Evolutionary conservation across 164 flowering plant species (phyloP), one percentile per base, ranked within the genome.

Genomic region (Vitis riparia): DNA sequence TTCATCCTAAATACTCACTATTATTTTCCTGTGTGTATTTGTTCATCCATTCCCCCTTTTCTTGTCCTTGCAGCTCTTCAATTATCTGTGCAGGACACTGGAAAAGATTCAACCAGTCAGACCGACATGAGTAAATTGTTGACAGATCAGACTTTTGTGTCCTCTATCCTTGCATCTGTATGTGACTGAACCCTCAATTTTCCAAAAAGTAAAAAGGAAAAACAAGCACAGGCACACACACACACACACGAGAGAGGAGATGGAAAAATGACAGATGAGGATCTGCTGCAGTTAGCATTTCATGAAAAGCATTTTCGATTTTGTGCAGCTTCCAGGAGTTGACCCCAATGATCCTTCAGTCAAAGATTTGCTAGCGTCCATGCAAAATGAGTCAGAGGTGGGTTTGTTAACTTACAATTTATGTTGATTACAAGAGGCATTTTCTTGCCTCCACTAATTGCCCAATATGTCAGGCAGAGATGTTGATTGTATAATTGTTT

Each of bases 311-410:
- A 37, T 37, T 37, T 58, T 2, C 30, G 52, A 5, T 68, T 77
- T 71, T 69, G 69, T 71, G 63, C 89, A 94, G 98, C 97, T 94
- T 76, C 97, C 97, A 16, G 98, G 98, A 52, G 98, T 92, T 77
- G 94, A 91, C 75, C 93, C 94, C 51, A 87, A 91, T 80, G 97
- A 94, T 73, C 96, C 97, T 32, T 85, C 96, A 12, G 94, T 92
- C 63, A 92, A 83, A 80, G 97, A 94, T 70, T 72, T 92, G 74
- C 89, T 94, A 75, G 97, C 96, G 64, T 92, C 98, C 65, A 79
- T 94, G 84, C 93, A 89, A 82, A 84, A 72, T 76, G 91, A 86
- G 75, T 68, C 90, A 52, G 93, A 89, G 89, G 97, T 94, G 76
- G 79, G 90, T 71, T 66, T 59, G 57, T 19, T 5, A 17, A 23